A percentile compares a stretch with the other conserved stretches of the same genome.
phyloP scores from a whole-genome alignment of 805 yeast genomes.

The Cyberlindnera subsufficiens region DNA sequence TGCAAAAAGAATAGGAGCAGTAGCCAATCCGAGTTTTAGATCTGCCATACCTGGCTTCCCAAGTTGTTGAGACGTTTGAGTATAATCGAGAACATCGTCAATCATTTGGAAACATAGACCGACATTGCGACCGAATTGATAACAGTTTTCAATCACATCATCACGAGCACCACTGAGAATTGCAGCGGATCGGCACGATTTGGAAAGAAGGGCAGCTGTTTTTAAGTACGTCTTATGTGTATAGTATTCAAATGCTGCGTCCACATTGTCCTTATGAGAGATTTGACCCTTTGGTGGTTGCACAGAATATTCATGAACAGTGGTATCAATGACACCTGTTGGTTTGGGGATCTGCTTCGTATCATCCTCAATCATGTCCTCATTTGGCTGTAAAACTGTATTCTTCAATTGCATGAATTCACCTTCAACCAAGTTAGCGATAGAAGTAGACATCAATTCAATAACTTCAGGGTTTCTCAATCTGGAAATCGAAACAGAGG shows the following conservation, averaged over 20 bases:
- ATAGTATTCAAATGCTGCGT: slow-evolving; percentile 92
- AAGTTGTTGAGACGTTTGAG: slow-evolving; percentile 74
- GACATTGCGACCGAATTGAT: slow-evolving; percentile 85
- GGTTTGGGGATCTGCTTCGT: slow-evolving; percentile 42
- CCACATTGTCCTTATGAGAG: slow-evolving; percentile 61
- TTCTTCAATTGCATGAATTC: slow-evolving; percentile 98
- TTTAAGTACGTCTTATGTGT: slow-evolving; percentile 92
- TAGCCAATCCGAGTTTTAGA: slow-evolving; percentile 87
- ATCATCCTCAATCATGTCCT: slow-evolving; percentile 42
- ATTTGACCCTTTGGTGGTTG: slow-evolving; percentile 24
- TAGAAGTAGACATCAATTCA: slow-evolving; percentile 90
- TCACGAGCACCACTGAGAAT: slow-evolving; percentile 82
- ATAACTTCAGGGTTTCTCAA: slow-evolving; percentile 95
- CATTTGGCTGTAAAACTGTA: slow-evolving; percentile 60
- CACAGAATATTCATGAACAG: slow-evolving; percentile 30
- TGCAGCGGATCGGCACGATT: slow-evolving; percentile 89
- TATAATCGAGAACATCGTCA: slow-evolving; percentile 93
- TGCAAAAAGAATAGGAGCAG: slow-evolving; percentile 93
- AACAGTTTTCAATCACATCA: slow-evolving; percentile 74
- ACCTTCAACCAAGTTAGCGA: slow-evolving; percentile 96
- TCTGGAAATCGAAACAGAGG: slow-evolving; percentile 92
- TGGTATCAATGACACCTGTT: slow-evolving; percentile 58
- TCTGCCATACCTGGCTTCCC: slow-evolving; percentile 98
- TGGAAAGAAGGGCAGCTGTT: slow-evolving; percentile 91
- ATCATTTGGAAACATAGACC: slow-evolving; percentile 96